phyloP scores from a whole-genome alignment of 192 early-diverging fungal species.

The Spizellomyces punctatus region DNA sequence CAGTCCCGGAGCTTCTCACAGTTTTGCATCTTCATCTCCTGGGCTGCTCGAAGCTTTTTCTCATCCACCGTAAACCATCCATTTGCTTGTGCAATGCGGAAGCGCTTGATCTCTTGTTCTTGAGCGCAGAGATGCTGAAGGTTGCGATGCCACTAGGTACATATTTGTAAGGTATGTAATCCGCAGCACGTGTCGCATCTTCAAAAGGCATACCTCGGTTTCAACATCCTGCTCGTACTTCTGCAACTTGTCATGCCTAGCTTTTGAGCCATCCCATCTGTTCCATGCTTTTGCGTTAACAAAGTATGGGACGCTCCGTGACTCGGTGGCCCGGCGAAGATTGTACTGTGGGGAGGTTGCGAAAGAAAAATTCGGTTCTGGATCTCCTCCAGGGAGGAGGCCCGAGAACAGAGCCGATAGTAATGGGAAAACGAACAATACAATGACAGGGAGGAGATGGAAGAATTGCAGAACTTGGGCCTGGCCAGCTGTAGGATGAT shows the following conservation, averaged over 20 bases:
- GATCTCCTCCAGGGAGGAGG: constrained; percentile 9
- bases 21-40: constrained; percentile 60
- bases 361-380: constrained; percentile 68
- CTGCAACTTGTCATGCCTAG: constrained; percentile 51
- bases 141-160: constrained; percentile 57
- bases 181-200: background rate
- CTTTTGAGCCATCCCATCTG: constrained; percentile 47
- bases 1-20: constrained; percentile 72
- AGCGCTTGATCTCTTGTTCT: constrained; percentile 63
- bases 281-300: constrained; percentile 60
- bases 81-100: constrained; percentile 60
- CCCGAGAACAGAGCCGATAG: constrained; percentile 59
- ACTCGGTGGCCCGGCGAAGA: constrained; percentile 53
- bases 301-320: constrained; percentile 75
- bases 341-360: constrained; percentile 52
- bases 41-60: constrained; percentile 64
- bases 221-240: constrained; percentile 78
- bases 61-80: constrained; percentile 75
- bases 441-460: constrained; percentile 77
- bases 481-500: constrained; percentile 37
- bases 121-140: constrained; percentile 67
- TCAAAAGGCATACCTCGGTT: constrained; percentile 36
- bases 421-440: constrained; percentile 77
- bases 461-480: constrained; percentile 52
- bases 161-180: background rate